Conservation (phyloP, 1,139 yeast genomes). For the Hyphopichia buzzinii region DNA sequence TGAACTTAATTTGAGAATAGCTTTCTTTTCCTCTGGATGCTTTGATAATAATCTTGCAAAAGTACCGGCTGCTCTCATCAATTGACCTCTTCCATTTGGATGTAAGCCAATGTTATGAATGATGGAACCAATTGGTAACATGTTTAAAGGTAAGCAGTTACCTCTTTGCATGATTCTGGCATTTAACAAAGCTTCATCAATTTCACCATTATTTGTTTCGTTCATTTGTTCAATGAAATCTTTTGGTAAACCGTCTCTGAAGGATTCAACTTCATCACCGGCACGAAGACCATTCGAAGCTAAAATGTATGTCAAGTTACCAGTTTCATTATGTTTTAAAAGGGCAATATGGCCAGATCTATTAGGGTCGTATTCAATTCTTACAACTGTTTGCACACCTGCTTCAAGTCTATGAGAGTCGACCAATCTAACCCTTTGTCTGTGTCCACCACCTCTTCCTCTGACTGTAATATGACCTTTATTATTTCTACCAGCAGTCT, state of each 20-base stretch:
- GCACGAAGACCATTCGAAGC: conserved; percentile 93
- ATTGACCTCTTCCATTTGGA: conserved; percentile 81
- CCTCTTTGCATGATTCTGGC: conserved; percentile 90
- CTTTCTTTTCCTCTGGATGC: conserved; percentile 66
- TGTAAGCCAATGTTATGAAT: conserved; percentile 82
- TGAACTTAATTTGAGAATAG: conserved; percentile 77
- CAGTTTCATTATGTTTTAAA: conserved; percentile 61
- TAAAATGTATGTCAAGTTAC: conserved; percentile 70
- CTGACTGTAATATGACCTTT: conserved; percentile 87
- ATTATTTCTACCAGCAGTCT: conserved; percentile 86
- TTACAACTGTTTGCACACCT: conserved; percentile 76
- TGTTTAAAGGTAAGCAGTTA: conserved; percentile 84
- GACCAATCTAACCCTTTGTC: conserved; percentile 77
- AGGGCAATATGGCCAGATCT: conserved; percentile 94
- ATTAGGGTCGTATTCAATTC: conserved; percentile 96
- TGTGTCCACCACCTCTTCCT: conserved; percentile 97
- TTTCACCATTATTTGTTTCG: conserved; percentile 61
- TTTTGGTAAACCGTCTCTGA: conserved; percentile 82
- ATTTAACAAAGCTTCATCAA: conserved; percentile 89
- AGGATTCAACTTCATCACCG: conserved; percentile 89
- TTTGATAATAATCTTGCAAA: conserved; percentile 87
- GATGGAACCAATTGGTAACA: conserved; percentile 93
- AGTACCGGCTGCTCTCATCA: conserved; percentile 93
- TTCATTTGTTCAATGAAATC: conserved; percentile 71
- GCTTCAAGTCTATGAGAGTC: conserved; percentile 68